These are phyloP conservation scores for Clarireedia hainanense DNA, from an alignment of 2,329 filamentous ascomycete genomes.

Conservation along the genomic window DNA sequence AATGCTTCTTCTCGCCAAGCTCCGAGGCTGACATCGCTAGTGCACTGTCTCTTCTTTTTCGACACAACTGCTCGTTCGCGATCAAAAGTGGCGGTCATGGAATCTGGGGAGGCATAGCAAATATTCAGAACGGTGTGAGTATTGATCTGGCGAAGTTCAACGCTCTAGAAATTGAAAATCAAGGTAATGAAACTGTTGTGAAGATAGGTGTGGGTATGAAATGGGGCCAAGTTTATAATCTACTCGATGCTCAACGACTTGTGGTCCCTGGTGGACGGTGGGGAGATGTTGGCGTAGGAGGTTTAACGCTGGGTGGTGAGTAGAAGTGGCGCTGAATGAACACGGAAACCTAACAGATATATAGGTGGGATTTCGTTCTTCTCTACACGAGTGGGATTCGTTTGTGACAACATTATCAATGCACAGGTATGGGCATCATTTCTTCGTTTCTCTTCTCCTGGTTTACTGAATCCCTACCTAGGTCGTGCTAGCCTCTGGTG, in stretches of 20 bases:
- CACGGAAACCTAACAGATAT: neutral
- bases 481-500: neutral
- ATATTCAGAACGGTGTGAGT: slow-evolving; percentile 38
- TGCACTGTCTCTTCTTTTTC: neutral
- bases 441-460: slow-evolving; percentile 12
- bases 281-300: slow-evolving; percentile 10
- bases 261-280: slow-evolving; percentile 32
- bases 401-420: slow-evolving; percentile 37
- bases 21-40: neutral
- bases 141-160: slow-evolving; percentile 29
- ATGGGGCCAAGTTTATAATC: slow-evolving; percentile 33
- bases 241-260: slow-evolving; percentile 27
- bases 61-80: slow-evolving; percentile 34
- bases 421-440: slow-evolving; percentile 28
- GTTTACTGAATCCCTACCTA: neutral
- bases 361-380: slow-evolving; percentile 13
- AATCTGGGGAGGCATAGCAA: slow-evolving; percentile 43
- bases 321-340: neutral
- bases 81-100: slow-evolving; percentile 50
- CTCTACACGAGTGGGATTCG: slow-evolving; percentile 35
- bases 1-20: neutral
- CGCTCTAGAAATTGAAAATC: neutral
- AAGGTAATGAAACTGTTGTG: slow-evolving; percentile 22
- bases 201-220: slow-evolving; percentile 31
- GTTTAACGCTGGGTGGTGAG: slow-evolving; percentile 10